Conservation (phyloP, 75 land plant species). For the Larix kaempferi region DNA sequence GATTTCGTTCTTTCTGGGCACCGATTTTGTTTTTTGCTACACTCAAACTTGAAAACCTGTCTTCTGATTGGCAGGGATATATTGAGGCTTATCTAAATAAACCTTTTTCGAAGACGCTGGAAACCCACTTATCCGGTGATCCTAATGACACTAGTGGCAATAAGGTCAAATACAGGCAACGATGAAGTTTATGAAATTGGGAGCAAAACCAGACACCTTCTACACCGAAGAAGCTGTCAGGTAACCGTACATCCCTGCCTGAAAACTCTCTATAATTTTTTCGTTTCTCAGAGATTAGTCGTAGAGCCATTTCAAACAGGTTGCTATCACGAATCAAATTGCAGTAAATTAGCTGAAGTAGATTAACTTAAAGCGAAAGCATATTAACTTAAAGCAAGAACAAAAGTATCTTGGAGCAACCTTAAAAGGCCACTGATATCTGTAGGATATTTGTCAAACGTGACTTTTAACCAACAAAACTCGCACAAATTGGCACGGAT, state of each 20-base stretch:
- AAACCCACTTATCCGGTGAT: neutral
- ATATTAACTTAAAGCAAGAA: neutral
- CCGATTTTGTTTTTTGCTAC: too few relatives aligned
- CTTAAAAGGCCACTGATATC: neutral
- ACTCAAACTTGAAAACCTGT: too few relatives aligned
- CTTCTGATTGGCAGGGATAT: neutral
- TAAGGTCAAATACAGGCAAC: constrained; percentile 8
- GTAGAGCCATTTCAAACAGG: too few relatives aligned
- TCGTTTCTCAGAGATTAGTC: neutral
- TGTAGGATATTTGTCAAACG: neutral
- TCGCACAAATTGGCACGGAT: neutral
- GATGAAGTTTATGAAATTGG: constrained; percentile 96
- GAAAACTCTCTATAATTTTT: neutral
- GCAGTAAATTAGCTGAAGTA: neutral
- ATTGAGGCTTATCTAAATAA: neutral
- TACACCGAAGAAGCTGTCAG: constrained; percentile 68
- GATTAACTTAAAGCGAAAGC: neutral
- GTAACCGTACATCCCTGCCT: constrained; percentile 16
- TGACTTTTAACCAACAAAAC: neutral
- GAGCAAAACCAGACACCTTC: constrained; percentile 74
- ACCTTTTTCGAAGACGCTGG: neutral
- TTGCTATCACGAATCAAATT: neutral
- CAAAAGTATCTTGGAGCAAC: neutral
- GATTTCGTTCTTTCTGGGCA: too few relatives aligned
- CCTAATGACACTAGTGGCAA: constrained; percentile 8